Percentiles rank a stretch among this genome's conserved stretches.
phyloP scores from a whole-genome alignment of 257 asterid species.

The Ajuga chamaepitys region DNA sequence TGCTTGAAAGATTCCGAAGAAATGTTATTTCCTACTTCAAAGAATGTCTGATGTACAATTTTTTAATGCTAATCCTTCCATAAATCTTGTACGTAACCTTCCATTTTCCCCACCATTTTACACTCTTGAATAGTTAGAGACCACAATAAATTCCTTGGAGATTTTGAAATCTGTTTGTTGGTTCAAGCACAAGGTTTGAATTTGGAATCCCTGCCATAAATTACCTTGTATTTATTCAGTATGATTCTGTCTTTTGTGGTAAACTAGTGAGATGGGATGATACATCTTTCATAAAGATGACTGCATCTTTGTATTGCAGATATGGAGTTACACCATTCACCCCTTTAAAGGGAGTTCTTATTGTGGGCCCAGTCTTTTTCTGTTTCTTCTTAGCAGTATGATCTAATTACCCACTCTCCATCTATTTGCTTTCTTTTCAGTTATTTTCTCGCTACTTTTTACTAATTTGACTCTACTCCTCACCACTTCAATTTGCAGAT shows the following conservation, averaged over 20 bases:
- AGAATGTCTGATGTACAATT: background rate
- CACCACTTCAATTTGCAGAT: slow-evolving; percentile 39
- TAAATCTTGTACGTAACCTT: background rate
- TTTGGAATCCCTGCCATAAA: background rate
- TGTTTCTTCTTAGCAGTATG: slow-evolving; percentile 89
- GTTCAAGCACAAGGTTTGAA: background rate
- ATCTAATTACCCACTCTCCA: slow-evolving; percentile 9
- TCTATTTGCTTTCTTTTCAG: background rate
- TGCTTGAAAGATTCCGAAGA: background rate
- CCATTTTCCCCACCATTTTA: background rate
- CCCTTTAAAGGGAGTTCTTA: slow-evolving; percentile 62
- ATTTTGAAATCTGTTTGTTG: background rate
- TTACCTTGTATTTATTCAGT: background rate
- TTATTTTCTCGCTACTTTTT: background rate
- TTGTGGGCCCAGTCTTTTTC: slow-evolving; percentile 67
- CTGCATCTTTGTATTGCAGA: slow-evolving; percentile 43
- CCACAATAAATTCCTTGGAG: background rate
- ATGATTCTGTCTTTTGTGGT: background rate
- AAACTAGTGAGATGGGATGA: background rate
- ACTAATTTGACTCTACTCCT: background rate
- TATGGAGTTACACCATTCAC: slow-evolving; percentile 79
- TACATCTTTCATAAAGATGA: background rate
- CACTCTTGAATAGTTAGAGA: background rate
- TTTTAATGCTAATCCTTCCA: background rate
- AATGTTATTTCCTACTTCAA: background rate